Evolutionary conservation across 345 rosid genomes (phyloP).

Genomic region (Geranium brycei): DNA sequence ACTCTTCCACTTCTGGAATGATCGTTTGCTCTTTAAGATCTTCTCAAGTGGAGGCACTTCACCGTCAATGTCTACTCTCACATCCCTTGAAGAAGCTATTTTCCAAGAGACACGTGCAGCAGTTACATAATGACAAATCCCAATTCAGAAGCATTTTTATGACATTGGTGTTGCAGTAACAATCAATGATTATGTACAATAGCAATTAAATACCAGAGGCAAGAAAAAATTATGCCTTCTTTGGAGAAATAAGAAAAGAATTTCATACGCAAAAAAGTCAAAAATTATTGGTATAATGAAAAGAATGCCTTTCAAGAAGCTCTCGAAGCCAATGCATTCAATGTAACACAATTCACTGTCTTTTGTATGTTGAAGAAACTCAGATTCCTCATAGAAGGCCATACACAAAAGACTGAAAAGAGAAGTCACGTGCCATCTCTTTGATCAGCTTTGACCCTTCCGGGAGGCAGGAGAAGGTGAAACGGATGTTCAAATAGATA

Average conservation of each 20-base stretch:
- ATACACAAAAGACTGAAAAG: neutral
- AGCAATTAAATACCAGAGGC: neutral
- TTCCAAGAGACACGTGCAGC: neutral
- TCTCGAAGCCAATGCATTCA: no score
- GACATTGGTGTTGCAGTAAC: neutral
- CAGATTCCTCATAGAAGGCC: neutral
- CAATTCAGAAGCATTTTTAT: neutral
- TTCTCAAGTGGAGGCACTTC: constrained; percentile 13
- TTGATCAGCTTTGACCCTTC: neutral
- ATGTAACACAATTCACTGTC: no score
- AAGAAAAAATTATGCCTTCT: neutral
- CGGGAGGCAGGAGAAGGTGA: neutral
- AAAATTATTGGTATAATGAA: no score
- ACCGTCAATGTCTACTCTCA: constrained; percentile 26
- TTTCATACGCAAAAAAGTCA: no score
- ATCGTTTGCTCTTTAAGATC: constrained; percentile 17
- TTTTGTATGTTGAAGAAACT: no score
- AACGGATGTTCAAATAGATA: neutral
- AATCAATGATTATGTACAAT: neutral
- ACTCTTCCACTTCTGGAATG: constrained; percentile 28
- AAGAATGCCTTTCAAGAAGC: no score
- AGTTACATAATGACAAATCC: no score
- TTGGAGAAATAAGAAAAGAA: no score
- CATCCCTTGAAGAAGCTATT: constrained; percentile 16
- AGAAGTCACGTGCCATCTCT: neutral